Evolutionary conservation across 257 asterid genomes (phyloP).

Genomic region (Petunia axillaris): DNA sequence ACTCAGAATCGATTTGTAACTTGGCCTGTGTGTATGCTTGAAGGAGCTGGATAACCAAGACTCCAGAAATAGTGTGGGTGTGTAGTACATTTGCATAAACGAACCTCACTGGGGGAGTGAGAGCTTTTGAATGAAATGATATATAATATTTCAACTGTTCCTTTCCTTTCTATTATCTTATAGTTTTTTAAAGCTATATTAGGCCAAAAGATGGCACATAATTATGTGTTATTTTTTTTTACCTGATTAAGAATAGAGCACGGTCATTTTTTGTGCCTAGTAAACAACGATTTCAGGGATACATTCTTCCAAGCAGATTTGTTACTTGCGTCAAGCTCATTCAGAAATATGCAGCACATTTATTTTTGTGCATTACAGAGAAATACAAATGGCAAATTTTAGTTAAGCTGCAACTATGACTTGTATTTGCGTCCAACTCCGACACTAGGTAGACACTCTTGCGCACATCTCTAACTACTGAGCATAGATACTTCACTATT

Average conservation of each 20-base stretch:
- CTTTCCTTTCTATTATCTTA: neutral
- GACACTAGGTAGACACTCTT: neutral
- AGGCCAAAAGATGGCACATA: neutral
- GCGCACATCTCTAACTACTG: neutral
- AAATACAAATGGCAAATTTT: neutral
- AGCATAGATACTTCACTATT: neutral
- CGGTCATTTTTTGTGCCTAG: neutral
- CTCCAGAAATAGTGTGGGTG: neutral
- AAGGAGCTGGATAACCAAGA: slow-evolving; percentile 14
- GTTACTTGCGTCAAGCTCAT: neutral
- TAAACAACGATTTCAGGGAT: neutral
- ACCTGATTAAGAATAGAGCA: too few species aligned
- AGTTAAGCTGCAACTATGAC: neutral
- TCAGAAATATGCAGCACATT: neutral
- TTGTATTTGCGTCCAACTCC: neutral
- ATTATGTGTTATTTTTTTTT: neutral
- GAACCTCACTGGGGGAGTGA: neutral
- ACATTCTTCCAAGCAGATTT: neutral
- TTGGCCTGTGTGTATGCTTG: slow-evolving; percentile 9
- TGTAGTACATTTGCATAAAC: neutral
- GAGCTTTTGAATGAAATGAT: slow-evolving; percentile 14
- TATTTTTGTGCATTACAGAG: neutral
- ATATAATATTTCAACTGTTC: neutral
- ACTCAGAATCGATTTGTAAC: neutral
- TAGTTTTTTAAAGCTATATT: neutral